phyloP scores from a whole-genome alignment of 495 filamentous ascomycete species.

The Physcia stellaris region DNA sequence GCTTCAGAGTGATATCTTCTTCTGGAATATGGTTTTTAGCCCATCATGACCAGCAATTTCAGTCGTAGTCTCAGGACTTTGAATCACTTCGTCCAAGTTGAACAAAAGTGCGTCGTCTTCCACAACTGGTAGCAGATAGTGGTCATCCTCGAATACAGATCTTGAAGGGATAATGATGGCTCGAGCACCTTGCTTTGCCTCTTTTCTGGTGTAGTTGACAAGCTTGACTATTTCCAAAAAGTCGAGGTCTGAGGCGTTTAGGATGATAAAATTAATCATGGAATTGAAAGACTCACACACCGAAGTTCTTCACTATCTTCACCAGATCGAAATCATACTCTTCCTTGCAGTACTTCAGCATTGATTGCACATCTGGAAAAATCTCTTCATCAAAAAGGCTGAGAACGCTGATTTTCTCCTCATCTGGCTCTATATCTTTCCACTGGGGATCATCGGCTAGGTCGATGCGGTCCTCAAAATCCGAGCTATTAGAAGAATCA shows the following conservation, averaged over 20 bases:
- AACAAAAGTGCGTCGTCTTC: conserved; percentile 83
- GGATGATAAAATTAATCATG: neutral
- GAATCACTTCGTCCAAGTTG: conserved; percentile 61
- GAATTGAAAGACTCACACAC: conserved; percentile 24
- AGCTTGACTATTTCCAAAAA: conserved; percentile 74
- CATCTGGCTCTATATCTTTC: conserved; percentile 65
- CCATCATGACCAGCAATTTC: too few relatives aligned
- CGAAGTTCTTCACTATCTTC: conserved; percentile 45
- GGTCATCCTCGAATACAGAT: conserved; percentile 54
- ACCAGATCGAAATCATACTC: conserved; percentile 65
- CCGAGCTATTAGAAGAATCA: too few relatives aligned
- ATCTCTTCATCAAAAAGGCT: conserved; percentile 58
- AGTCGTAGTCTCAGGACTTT: neutral
- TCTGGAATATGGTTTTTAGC: neutral
- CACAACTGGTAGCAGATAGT: conserved; percentile 68
- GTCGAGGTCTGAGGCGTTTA: conserved; percentile 44
- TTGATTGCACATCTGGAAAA: conserved; percentile 47
- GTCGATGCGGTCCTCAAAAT: too few relatives aligned
- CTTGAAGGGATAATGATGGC: conserved; percentile 41
- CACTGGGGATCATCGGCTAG: conserved; percentile 50
- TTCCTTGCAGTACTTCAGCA: conserved; percentile 61
- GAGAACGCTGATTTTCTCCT: conserved; percentile 49
- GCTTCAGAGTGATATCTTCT: conserved; percentile 28
- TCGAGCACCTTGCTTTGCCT: conserved; percentile 36
- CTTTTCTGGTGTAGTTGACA: conserved; percentile 63